Conservation (phyloP, 768 basidiomycete genomes). For the Tulasnella sp. region DNA sequence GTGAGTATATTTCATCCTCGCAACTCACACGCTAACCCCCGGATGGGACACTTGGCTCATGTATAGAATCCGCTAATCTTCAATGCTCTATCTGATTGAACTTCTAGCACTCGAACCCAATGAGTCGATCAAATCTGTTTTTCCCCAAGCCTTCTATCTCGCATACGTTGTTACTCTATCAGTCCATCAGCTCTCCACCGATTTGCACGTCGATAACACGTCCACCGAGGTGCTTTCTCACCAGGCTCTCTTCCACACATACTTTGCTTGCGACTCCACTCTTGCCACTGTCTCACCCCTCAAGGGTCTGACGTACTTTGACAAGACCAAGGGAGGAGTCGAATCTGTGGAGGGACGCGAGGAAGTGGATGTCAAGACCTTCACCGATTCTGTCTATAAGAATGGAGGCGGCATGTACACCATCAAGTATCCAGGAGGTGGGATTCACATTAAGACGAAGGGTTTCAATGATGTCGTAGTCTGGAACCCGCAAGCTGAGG, state of each 20-base stretch:
- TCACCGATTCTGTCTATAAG: slow-evolving; percentile 72
- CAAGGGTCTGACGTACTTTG: slow-evolving; percentile 53
- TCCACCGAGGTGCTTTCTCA: slow-evolving; percentile 56
- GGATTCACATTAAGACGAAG: slow-evolving; percentile 40
- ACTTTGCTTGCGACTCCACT: slow-evolving; percentile 43
- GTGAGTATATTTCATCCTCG: no score
- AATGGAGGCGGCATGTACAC: slow-evolving; percentile 42
- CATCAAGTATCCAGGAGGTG: slow-evolving; percentile 43
- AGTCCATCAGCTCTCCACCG: slow-evolving; percentile 61
- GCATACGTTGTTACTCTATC: slow-evolving; percentile 71
- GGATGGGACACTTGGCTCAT: no score
- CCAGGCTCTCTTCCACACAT: slow-evolving; percentile 89
- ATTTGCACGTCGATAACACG: slow-evolving; percentile 70
- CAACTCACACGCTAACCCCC: neutral
- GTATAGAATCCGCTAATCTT: no score
- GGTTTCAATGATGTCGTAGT: slow-evolving; percentile 73
- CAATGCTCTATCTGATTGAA: no score
- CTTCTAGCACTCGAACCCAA: slow-evolving; percentile 43
- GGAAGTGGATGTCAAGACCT: slow-evolving; percentile 51
- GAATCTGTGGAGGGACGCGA: slow-evolving; percentile 46
- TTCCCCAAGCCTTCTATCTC: slow-evolving; percentile 57
- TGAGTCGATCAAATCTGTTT: slow-evolving; percentile 44
- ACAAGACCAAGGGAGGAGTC: slow-evolving; percentile 46
- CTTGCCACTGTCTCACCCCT: slow-evolving; percentile 54
- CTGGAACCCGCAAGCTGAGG: slow-evolving; percentile 80